Conservation (phyloP, 441 rosid genomes). For the Adansonia gregorii region DNA sequence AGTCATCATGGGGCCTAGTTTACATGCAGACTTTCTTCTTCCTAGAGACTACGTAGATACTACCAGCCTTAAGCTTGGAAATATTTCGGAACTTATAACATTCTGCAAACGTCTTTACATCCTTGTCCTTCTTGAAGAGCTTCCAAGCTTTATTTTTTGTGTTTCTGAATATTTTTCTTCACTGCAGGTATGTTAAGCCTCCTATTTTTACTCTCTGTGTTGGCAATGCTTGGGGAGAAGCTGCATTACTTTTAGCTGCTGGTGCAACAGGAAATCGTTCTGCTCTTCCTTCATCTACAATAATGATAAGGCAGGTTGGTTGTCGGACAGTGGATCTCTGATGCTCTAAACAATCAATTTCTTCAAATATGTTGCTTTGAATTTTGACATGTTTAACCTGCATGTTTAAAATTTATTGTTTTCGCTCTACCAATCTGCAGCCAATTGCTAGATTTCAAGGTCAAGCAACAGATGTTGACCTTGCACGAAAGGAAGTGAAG, state of each 20-base stretch:
- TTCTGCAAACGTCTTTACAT: neutral
- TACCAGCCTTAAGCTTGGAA: conserved; percentile 14
- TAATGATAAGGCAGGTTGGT: conserved; percentile 89
- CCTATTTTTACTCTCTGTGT: conserved; percentile 92
- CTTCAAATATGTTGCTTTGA: conserved; percentile 12
- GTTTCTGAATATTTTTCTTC: conserved; percentile 17
- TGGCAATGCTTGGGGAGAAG: conserved; percentile 99
- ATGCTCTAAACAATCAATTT: conserved; percentile 24
- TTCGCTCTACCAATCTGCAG: conserved; percentile 46
- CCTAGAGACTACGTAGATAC: neutral
- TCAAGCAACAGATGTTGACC: conserved; percentile 83
- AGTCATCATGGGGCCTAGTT: conserved; percentile 11
- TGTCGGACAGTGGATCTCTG: conserved; percentile 21
- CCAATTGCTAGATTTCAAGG: conserved; percentile 94
- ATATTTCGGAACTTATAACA: conserved; percentile 7
- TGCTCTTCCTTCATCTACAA: conserved; percentile 88
- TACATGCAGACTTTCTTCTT: conserved; percentile 5
- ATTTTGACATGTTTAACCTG: neutral
- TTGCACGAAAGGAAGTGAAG: conserved; percentile 72
- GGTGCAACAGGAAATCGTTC: conserved; percentile 85
- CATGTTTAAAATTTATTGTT: conserved; percentile 1
- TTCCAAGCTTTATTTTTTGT: conserved; percentile 19
- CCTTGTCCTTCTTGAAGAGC: neutral
- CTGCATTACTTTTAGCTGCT: conserved; percentile 89
- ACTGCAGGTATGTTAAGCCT: conserved; percentile 68